phyloP scores from a whole-genome alignment of 2,329 filamentous ascomycete species.

The Cladosporium sp. region DNA sequence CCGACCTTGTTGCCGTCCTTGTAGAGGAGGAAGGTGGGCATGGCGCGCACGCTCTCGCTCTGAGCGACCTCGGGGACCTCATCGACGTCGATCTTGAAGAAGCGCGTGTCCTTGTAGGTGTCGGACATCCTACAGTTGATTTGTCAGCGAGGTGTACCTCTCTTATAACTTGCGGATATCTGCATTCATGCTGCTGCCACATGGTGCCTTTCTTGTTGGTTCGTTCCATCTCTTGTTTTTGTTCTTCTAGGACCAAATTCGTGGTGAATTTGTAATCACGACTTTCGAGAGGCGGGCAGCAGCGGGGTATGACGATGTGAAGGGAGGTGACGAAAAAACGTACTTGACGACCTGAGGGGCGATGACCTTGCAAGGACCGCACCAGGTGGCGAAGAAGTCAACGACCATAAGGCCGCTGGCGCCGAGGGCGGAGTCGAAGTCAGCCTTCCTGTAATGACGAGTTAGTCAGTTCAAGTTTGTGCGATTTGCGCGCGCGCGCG shows the following conservation, averaged over 20 bases:
- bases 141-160: not conserved
- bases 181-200: no score
- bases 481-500: not conserved
- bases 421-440: conserved; percentile 55
- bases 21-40: conserved; percentile 90
- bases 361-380: conserved; percentile 91
- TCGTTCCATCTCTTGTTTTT: no score
- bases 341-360: conserved; percentile 67
- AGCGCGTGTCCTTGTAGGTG: conserved; percentile 59
- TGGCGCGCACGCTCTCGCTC: conserved; percentile 77
- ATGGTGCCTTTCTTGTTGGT: no score
- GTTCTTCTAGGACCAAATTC: no score
- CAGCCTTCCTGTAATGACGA: conserved; percentile 47
- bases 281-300: not conserved
- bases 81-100: conserved; percentile 92
- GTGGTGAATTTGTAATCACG: conserved; percentile 6
- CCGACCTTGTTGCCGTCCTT: conserved; percentile 69
- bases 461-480: conserved; percentile 7
- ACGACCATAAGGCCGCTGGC: conserved; percentile 63
- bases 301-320: conserved; percentile 16
- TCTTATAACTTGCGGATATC: no score
- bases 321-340: conserved; percentile 14
- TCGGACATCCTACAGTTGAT: conserved; percentile 55
- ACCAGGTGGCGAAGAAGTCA: conserved; percentile 89
- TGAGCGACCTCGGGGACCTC: conserved; percentile 69